These are phyloP conservation scores for Blastocystis sp. DNA, from an alignment of 352 stramenopile genomes.

Conservation along the genomic window DNA sequence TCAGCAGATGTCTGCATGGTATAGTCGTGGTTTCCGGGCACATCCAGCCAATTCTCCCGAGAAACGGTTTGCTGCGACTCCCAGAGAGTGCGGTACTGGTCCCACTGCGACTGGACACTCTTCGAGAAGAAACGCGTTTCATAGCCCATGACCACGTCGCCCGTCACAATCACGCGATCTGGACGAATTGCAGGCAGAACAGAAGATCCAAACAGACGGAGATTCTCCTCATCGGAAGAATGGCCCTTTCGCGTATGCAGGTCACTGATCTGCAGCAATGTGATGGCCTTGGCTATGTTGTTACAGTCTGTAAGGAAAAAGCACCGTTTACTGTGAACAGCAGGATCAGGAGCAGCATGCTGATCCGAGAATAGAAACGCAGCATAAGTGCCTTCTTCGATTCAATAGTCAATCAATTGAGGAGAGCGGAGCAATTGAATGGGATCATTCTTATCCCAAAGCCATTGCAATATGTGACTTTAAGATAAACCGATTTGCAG, in stretches of 20 bases:
- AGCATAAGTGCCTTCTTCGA: too few relatives aligned
- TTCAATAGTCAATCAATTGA: too few relatives aligned
- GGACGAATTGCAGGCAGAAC: neutral
- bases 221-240: neutral
- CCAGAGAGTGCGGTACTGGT: neutral
- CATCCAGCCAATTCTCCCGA: neutral
- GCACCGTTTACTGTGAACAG: neutral
- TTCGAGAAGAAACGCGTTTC: neutral
- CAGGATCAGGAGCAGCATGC: neutral
- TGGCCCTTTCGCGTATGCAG: neutral
- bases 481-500: too few relatives aligned
- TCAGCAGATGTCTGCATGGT: neutral
- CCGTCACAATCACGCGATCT: neutral
- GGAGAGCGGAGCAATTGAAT: too few relatives aligned
- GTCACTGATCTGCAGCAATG: neutral
- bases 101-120: neutral
- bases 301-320: neutral
- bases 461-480: too few relatives aligned
- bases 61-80: neutral
- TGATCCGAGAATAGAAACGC: neutral
- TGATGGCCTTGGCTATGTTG: neutral
- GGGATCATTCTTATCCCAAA: too few relatives aligned
- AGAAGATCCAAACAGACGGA: neutral
- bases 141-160: conserved; percentile 8
- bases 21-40: neutral